These are phyloP conservation scores for Cucurbita argyrosperma DNA, from an alignment of 306 rosid species.

Conservation along the genomic window DNA sequence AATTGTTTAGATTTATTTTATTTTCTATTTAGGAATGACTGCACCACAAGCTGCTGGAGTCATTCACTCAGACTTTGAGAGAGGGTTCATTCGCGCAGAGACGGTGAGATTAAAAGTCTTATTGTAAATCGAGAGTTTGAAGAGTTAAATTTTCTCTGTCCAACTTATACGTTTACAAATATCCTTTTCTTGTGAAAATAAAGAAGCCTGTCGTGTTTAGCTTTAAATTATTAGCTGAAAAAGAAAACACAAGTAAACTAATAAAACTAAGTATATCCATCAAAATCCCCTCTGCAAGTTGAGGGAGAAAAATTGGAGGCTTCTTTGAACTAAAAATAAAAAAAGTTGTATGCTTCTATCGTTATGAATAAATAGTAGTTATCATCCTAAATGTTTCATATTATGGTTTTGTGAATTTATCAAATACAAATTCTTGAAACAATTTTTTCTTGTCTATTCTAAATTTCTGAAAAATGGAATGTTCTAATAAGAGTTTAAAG, in stretches of 20 bases:
- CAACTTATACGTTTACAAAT: background rate
- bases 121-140: too few relatives aligned
- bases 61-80: constrained; percentile 97
- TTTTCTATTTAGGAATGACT: constrained; percentile 69
- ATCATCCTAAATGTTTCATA: background rate
- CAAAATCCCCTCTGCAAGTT: background rate
- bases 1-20: constrained; percentile 13
- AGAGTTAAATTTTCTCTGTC: background rate
- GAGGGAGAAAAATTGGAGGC: background rate
- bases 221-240: background rate
- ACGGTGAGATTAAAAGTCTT: constrained; percentile 42
- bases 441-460: background rate
- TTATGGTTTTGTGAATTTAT: background rate
- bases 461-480: background rate
- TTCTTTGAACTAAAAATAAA: background rate
- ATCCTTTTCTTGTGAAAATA: background rate
- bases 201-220: background rate
- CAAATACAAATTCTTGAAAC: background rate
- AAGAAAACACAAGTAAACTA: background rate
- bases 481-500: background rate
- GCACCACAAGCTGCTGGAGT: constrained; percentile 99
- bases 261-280: background rate
- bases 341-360: background rate
- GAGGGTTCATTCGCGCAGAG: constrained; percentile 95
- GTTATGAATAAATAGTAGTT: background rate